A percentile compares a stretch with the other conserved stretches of the same genome.
Conservation (phyloP, 2,329 filamentous ascomycete genomes). For the Aspergillus aculeatinus region DNA sequence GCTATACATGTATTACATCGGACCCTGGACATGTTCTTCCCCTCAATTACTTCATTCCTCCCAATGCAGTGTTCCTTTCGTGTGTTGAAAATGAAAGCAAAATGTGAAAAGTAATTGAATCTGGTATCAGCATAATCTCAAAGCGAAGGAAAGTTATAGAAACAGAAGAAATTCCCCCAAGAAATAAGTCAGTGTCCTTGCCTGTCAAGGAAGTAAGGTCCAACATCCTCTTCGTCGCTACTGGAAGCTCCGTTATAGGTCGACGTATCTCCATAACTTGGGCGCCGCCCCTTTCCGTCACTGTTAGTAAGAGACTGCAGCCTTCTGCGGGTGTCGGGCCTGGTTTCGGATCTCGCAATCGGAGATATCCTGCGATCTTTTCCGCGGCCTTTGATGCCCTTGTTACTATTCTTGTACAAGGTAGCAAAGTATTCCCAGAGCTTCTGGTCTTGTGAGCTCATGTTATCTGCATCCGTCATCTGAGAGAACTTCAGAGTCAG, state of each 20-base stretch:
- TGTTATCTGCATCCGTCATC: conserved; percentile 59
- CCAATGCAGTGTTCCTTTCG: background rate
- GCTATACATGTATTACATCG: background rate
- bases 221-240: conserved; percentile 34
- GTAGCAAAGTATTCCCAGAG: conserved; percentile 80
- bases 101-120: conserved; percentile 8
- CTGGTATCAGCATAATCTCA: conserved; percentile 19
- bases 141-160: conserved; percentile 5
- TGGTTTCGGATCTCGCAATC: conserved; percentile 24
- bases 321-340: conserved; percentile 16
- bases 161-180: background rate
- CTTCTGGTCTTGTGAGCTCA: conserved; percentile 69
- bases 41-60: background rate
- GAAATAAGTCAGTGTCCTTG: conserved; percentile 16
- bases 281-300: conserved; percentile 27
- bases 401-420: conserved; percentile 98
- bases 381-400: conserved; percentile 94
- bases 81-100: background rate
- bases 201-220: conserved; percentile 29
- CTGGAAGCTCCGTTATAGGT: conserved; percentile 33
- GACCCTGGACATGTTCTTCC: background rate
- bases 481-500: conserved; percentile 70
- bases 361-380: conserved; percentile 63
- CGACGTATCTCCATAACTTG: conserved; percentile 31
- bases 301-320: conserved; percentile 23